Percentiles rank a stretch among this genome's conserved stretches.
These are phyloP conservation scores for Termitomyces sp. DNA, from an alignment of 768 basidiomycete species.

Conservation along the genomic window DNA sequence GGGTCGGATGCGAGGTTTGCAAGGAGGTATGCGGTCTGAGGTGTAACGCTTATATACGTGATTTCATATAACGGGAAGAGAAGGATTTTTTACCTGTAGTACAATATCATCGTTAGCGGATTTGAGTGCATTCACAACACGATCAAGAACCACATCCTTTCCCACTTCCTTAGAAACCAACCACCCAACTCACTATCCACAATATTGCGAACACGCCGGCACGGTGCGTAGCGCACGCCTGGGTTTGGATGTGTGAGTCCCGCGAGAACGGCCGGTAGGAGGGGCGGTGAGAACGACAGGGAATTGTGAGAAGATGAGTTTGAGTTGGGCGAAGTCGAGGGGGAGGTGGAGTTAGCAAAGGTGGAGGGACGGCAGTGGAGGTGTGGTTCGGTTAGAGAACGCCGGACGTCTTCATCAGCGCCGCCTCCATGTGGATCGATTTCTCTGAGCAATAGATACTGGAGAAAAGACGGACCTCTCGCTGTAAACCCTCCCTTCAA, in stretches of 20 bases:
- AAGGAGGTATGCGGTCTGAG: slow-evolving; percentile 51
- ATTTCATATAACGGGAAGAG: too few species aligned
- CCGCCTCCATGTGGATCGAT: too few species aligned
- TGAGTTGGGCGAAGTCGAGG: slow-evolving; percentile 39
- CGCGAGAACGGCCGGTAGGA: slow-evolving; percentile 43
- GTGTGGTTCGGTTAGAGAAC: slow-evolving; percentile 37
- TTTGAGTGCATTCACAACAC: slow-evolving; percentile 45
- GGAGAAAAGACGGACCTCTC: slow-evolving; percentile 48
- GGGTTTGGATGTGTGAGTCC: slow-evolving; percentile 59
- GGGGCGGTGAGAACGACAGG: slow-evolving; percentile 38
- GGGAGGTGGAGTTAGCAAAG: slow-evolving; percentile 36
- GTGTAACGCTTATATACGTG: neutral
- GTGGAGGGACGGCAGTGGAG: slow-evolving; percentile 32
- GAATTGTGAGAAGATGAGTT: slow-evolving; percentile 18
- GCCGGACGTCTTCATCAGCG: slow-evolving; percentile 73
- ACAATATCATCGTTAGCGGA: slow-evolving; percentile 52
- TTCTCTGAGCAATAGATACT: too few species aligned
- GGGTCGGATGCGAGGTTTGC: slow-evolving; percentile 72
- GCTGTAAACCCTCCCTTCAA: slow-evolving; percentile 52
- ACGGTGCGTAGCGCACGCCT: slow-evolving; percentile 82
- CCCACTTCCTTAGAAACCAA: slow-evolving; percentile 57
- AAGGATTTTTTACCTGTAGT: slow-evolving; percentile 51
- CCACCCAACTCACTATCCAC: slow-evolving; percentile 61
- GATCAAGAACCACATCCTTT: slow-evolving; percentile 38
- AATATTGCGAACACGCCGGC: slow-evolving; percentile 80